Evolutionary conservation across 495 filamentous ascomycete species (phyloP), one percentile per base, ranked within the genome.

Genomic region (Penicillium chermesinum): DNA sequence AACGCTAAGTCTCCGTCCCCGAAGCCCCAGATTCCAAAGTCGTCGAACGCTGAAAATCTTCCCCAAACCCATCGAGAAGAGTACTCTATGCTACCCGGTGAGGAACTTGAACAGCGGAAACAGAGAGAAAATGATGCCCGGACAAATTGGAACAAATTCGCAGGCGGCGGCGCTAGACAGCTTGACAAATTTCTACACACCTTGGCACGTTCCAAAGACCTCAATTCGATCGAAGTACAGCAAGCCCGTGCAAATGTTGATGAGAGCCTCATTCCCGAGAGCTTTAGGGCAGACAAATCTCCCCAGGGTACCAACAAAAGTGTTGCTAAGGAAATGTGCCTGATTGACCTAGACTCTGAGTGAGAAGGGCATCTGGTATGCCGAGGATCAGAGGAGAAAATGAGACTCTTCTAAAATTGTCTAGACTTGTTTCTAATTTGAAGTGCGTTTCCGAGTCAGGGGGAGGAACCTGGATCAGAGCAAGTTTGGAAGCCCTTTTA

Each of bases 111-210:
- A 1, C 20, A 2, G 17, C 22, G 6, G 38, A 41, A 19, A 10
- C 7, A 7, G 35, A 12, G 2, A 8, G 18, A 9, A 21, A 1
- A 18, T 15, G 17, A 41, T 13, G n/a, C 16, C 9, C 8, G 21
- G 2, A 27, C 41, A 19, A 20, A 21, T 9, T 49, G 52, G 46
- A 33, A 20, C n/a, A 36, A 12, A 7, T 54, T 54, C 32, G 51
- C 52, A 0, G 1, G 33, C 10, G 37, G 41, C 6, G 46, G 52
- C 8, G 52, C 46, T 1, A 25, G 37, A 2, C 30, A 36, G 8
- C 39, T 45, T 27, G 52, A 54, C 19, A 17, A 41, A 2, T 15
- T 17, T 5, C 20, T 48, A 13, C 2, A 35, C 7, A n/a, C 20
- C 3, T 2, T 44, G 4, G 1, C 7, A 25, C 10, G 19, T 1